phyloP scores from a whole-genome alignment of 768 basidiomycete genomes.

The Lactarius hatsudake region DNA sequence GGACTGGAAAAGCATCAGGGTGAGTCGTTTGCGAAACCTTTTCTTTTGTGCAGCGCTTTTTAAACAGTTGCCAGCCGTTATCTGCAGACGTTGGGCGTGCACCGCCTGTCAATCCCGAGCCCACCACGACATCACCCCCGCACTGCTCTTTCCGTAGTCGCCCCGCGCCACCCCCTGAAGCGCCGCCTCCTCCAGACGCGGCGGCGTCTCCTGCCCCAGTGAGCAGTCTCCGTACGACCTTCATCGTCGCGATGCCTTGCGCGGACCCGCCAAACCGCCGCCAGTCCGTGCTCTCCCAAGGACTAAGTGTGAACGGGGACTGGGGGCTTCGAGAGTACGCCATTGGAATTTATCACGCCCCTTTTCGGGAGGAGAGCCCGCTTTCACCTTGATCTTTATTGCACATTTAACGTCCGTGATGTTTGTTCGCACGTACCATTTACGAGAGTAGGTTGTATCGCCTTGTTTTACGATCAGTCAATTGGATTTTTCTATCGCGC shows the following conservation, averaged over 20 bases:
- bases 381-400: background rate
- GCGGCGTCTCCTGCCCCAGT: background rate
- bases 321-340: slow-evolving; percentile 21
- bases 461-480: background rate
- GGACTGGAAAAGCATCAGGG: slow-evolving; percentile 11
- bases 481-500: background rate
- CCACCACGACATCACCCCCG: background rate
- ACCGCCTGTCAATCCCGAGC: background rate
- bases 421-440: background rate
- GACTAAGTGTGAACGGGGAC: background rate
- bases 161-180: background rate
- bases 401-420: background rate
- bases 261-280: slow-evolving; percentile 1
- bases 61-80: slow-evolving; percentile 6
- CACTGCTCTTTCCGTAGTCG: background rate
- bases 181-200: background rate
- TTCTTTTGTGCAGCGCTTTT: background rate
- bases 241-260: slow-evolving; percentile 24
- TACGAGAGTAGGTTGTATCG: background rate
- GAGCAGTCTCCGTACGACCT: slow-evolving; percentile 6
- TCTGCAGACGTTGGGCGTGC: background rate
- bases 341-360: slow-evolving; percentile 23
- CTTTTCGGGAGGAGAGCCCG: slow-evolving; percentile 8
- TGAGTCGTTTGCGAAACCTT: background rate
- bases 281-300: slow-evolving; percentile 9